Evolutionary conservation across 1,139 yeast species (phyloP), one percentile per base, ranked within the genome.

Genomic region (Suzukiozyma palmioleophila): DNA sequence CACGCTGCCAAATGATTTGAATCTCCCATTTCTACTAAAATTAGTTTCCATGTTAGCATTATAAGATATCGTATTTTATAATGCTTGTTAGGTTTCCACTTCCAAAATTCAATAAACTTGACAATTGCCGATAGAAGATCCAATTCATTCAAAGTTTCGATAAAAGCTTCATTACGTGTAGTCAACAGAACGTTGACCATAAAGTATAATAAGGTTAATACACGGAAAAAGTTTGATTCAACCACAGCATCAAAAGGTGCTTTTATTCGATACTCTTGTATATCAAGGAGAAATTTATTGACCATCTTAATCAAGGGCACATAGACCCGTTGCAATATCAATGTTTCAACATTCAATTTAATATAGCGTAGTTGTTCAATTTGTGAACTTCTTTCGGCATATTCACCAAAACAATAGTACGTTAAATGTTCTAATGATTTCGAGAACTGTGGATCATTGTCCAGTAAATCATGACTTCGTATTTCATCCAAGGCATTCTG

Each of bases 11-110:
- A 52, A 6, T 67, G 60, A 0, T 57, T 47, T 2, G 68, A 50
- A 43, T 70, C 81, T 1, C 97, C 97, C 65, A 89, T 77, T 44
- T 81, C 78, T 8, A 82, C 59, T 5, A 82, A 51, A 1, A 87
- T 53, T 11, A 81, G 56, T 49, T 84, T 84, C 67, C 84, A 77
- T 1, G 80, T 50, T 1, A 88, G 48, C 27, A 74, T 52, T 1
- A 84, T 62, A 5, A 82, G 64, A 48, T 81, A 78, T 47, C 95
- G 64, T 15, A 60, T 47, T 35, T 69, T 51, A 37, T 60, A 58
- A 10, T 49, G 35, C 14, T 48, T 44, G 32, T 54, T 59, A 29
- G 60, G 73, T 35, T 64, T 46, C 81, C 88, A 79, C 46, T 88
- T 74, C 83, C 94, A 81, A 39, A 72, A 64, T 44, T 84, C 89